Conservation (phyloP, 805 yeast genomes). For the Metschnikowia vanudenii region DNA sequence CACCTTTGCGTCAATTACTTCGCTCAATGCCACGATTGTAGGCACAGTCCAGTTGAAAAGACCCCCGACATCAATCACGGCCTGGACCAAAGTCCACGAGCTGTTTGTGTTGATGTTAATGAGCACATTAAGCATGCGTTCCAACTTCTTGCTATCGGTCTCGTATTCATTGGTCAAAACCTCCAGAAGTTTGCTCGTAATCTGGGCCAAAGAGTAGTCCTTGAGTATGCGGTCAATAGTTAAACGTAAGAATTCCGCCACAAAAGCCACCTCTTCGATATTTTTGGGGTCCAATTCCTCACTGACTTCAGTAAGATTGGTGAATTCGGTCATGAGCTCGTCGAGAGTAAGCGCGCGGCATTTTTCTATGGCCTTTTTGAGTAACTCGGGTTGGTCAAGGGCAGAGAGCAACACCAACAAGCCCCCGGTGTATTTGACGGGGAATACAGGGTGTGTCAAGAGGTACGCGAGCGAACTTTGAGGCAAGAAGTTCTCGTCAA, state of each 20-base stretch:
- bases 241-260: slow-evolving; percentile 14
- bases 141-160: slow-evolving; percentile 33
- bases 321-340: slow-evolving; percentile 63
- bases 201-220: slow-evolving; percentile 60
- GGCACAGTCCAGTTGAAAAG: slow-evolving; percentile 61
- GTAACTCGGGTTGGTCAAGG: slow-evolving; percentile 54
- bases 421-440: slow-evolving; percentile 53
- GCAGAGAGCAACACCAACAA: slow-evolving; percentile 49
- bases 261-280: slow-evolving; percentile 15
- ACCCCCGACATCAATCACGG: slow-evolving; percentile 72
- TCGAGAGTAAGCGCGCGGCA: slow-evolving; percentile 65
- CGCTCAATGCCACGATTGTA: slow-evolving; percentile 45
- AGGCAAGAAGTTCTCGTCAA: slow-evolving; percentile 41
- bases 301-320: slow-evolving; percentile 32
- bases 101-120: slow-evolving; percentile 41
- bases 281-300: slow-evolving; percentile 15
- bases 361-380: slow-evolving; percentile 79
- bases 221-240: slow-evolving; percentile 58
- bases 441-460: slow-evolving; percentile 85
- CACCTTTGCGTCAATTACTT: slow-evolving; percentile 47
- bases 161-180: slow-evolving; percentile 28
- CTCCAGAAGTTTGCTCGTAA: slow-evolving; percentile 48
- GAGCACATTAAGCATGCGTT: slow-evolving; percentile 34
- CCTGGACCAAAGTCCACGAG: slow-evolving; percentile 61
- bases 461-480: slow-evolving; percentile 66